phyloP scores from a whole-genome alignment of 768 basidiomycete species.

The Neoboletus magnificus region DNA sequence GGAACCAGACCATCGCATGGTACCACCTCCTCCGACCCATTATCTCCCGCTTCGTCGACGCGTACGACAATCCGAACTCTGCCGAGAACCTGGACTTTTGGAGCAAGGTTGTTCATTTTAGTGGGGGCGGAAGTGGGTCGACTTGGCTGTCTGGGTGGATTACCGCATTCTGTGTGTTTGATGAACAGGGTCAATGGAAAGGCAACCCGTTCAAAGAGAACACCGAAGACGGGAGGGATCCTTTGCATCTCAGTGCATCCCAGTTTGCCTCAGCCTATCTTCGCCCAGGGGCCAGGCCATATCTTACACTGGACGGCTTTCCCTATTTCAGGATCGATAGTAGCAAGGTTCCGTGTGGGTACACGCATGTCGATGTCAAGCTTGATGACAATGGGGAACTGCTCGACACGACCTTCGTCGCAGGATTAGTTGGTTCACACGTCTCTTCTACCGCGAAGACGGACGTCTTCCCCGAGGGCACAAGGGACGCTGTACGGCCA shows the following conservation, averaged over 20 bases:
- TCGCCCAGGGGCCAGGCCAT: not conserved
- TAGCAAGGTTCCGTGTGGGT: not conserved
- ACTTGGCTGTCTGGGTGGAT: not conserved
- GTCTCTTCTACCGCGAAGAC: not conserved
- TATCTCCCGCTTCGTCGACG: slow-evolving; percentile 22
- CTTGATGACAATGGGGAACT: not conserved
- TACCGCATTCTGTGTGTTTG: not conserved
- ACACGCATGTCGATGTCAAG: not conserved
- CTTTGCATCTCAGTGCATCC: not conserved
- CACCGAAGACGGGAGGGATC: not conserved
- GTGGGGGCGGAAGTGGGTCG: not conserved
- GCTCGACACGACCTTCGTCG: not conserved
- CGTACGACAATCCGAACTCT: slow-evolving; percentile 25
- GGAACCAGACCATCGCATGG: slow-evolving; percentile 22
- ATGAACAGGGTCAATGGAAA: not conserved
- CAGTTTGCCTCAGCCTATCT: not conserved
- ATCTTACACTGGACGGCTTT: not conserved
- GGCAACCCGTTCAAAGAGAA: not conserved
- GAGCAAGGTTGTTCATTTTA: slow-evolving; percentile 4
- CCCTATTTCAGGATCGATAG: not conserved
- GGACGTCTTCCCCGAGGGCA: not conserved
- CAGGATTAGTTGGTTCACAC: not conserved
- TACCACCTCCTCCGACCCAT: slow-evolving; percentile 27
- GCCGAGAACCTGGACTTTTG: slow-evolving; percentile 17
- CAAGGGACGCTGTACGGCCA: not conserved